A percentile compares a stretch with the other conserved stretches of the same genome.
These are phyloP conservation scores for Fraxinus angustifolia DNA, from an alignment of 305 asterid species.

Conservation along the genomic window DNA sequence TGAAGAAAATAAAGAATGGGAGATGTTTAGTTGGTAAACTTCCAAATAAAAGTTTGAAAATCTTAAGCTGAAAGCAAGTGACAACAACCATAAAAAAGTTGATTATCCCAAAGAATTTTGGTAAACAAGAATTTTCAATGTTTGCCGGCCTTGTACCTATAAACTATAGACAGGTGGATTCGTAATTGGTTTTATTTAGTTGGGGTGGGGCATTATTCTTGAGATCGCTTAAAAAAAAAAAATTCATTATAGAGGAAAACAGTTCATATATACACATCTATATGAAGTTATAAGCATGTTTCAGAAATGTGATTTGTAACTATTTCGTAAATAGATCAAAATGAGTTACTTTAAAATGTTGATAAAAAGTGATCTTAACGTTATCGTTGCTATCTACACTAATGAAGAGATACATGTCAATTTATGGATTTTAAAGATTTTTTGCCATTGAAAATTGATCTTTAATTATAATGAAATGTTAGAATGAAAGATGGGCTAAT, in stretches of 20 bases:
- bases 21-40: background rate
- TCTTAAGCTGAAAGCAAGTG: constrained; percentile 26
- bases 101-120: background rate
- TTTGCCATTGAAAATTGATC: background rate
- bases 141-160: constrained; percentile 12
- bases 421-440: too few relatives aligned
- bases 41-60: constrained; percentile 19
- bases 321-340: background rate
- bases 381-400: too few relatives aligned
- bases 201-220: background rate
- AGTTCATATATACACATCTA: background rate
- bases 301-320: background rate
- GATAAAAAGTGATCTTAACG: background rate
- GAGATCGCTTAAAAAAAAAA: background rate
- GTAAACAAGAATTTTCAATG: background rate
- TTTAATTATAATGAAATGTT: too few relatives aligned
- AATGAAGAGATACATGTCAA: background rate
- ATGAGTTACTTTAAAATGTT: background rate
- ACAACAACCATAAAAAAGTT: background rate
- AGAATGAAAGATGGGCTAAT: background rate
- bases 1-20: background rate
- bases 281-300: background rate
- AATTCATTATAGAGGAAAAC: background rate
- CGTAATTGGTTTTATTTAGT: background rate
- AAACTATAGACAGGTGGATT: background rate